These are phyloP conservation scores for Chloris gayana DNA, from an alignment of 176 grass and related monocot genomes.

Conservation along the genomic window DNA sequence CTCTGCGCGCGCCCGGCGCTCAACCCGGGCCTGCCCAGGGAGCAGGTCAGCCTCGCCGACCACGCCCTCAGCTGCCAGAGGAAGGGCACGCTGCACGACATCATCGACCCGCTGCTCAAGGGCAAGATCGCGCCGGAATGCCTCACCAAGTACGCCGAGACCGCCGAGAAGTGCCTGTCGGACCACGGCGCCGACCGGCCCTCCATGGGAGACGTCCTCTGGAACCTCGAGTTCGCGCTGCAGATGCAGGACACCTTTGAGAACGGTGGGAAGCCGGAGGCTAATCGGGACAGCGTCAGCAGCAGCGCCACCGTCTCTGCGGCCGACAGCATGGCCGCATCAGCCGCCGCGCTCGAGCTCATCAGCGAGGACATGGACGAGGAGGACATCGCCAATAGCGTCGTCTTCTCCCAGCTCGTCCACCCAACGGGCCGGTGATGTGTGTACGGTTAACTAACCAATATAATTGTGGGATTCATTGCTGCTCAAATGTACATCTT, in stretches of 20 bases:
- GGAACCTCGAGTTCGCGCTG: conserved; percentile 57
- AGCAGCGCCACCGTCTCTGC: not conserved
- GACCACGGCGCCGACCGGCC: conserved; percentile 52
- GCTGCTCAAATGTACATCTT: too few relatives aligned
- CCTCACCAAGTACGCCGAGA: conserved; percentile 47
- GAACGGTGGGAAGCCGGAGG: conserved; percentile 36
- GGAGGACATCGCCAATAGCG: conserved; percentile 53
- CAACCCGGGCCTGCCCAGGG: conserved; percentile 39
- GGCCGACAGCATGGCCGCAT: conserved; percentile 44
- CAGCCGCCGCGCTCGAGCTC: conserved; percentile 21
- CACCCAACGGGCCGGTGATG: conserved; percentile 48
- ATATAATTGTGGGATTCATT: too few relatives aligned
- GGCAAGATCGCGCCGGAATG: conserved; percentile 48
- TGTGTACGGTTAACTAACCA: too few relatives aligned
- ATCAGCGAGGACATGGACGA: conserved; percentile 60
- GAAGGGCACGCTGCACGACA: conserved; percentile 41
- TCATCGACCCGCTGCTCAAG: conserved; percentile 43
- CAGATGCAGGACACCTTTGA: conserved; percentile 59
- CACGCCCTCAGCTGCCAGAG: conserved; percentile 50
- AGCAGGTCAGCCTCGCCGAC: conserved; percentile 64
- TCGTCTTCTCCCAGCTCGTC: conserved; percentile 50
- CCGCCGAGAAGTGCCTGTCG: conserved; percentile 56
- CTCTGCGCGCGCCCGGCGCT: conserved; percentile 38
- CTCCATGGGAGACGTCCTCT: conserved; percentile 56
- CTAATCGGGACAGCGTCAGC: not conserved